Evolutionary conservation across 495 filamentous ascomycete genomes (phyloP).

Genomic region (Lasiosphaeriaceae sp.): DNA sequence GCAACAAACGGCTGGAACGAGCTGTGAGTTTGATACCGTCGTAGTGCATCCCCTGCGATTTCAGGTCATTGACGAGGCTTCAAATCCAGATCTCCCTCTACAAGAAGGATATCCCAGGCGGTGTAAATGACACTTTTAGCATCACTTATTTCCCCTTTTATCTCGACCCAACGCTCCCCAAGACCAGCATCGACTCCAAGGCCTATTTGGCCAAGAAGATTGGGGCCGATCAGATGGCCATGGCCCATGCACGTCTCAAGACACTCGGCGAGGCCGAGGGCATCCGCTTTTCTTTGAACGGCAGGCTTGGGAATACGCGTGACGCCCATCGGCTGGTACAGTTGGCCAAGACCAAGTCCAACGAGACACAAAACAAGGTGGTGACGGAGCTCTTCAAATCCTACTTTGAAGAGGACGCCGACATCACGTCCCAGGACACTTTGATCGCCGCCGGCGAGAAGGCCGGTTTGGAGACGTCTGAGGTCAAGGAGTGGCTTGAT

Average conservation of each 20-base stretch:
- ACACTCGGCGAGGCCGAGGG: slow-evolving; percentile 58
- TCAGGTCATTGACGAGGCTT: no score
- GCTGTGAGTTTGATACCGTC: no score
- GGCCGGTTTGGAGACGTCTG: slow-evolving; percentile 58
- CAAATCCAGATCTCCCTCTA: slow-evolving; percentile 65
- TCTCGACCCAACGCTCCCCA: slow-evolving; percentile 63
- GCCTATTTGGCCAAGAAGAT: slow-evolving; percentile 24
- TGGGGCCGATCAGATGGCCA: slow-evolving; percentile 51
- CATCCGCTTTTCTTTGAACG: slow-evolving; percentile 69
- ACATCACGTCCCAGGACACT: slow-evolving; percentile 64
- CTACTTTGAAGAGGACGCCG: slow-evolving; percentile 75
- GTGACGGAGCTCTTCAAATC: slow-evolving; percentile 65
- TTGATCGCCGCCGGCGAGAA: slow-evolving; percentile 57
- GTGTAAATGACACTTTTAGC: slow-evolving; percentile 61
- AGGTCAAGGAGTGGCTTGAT: slow-evolving; percentile 59
- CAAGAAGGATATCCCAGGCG: slow-evolving; percentile 52
- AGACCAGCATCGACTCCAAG: slow-evolving; percentile 19
- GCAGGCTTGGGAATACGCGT: slow-evolving; percentile 71
- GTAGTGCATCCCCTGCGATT: no score
- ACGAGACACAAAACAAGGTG: slow-evolving; percentile 56
- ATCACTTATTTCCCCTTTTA: slow-evolving; percentile 77
- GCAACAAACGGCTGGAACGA: slow-evolving; percentile 65
- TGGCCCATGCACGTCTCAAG: slow-evolving; percentile 56
- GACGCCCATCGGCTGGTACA: slow-evolving; percentile 74
- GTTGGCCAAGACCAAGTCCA: slow-evolving; percentile 57